These are phyloP conservation scores for Syzygium aqueum DNA, from an alignment of 345 rosid genomes.

Conservation along the genomic window DNA sequence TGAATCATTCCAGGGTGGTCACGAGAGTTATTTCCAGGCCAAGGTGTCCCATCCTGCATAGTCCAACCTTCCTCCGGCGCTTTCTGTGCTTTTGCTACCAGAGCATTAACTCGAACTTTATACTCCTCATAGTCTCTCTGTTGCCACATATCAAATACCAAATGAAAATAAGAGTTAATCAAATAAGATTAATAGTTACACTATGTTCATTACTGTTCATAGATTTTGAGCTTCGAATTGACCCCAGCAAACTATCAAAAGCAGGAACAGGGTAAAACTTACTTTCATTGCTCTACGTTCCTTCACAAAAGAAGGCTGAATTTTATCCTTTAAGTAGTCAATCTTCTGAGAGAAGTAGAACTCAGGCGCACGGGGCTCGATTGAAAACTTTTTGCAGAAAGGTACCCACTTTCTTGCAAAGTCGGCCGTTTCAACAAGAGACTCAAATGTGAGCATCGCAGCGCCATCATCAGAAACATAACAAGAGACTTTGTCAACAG, in stretches of 20 bases:
- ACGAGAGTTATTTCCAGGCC: slow-evolving; percentile 97
- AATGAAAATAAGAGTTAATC: background rate
- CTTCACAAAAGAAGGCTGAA: slow-evolving; percentile 94
- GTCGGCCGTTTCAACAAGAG: slow-evolving; percentile 86
- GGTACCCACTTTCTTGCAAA: slow-evolving; percentile 99
- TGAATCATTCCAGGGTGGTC: slow-evolving; percentile 99
- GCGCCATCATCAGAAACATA: slow-evolving; percentile 98
- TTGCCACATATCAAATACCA: slow-evolving; percentile 4
- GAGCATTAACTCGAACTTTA: slow-evolving; percentile 75
- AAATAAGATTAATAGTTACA: background rate
- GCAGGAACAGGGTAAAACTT: slow-evolving; percentile 7
- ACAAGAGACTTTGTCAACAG: slow-evolving; percentile 91
- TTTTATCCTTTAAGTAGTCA: slow-evolving; percentile 93
- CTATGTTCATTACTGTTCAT: background rate
- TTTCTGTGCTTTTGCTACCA: slow-evolving; percentile 93
- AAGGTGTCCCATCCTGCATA: slow-evolving; percentile 97
- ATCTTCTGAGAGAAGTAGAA: slow-evolving; percentile 97
- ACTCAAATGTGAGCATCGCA: slow-evolving; percentile 91
- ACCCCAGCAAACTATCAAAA: background rate
- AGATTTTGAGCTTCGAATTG: background rate
- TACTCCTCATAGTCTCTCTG: slow-evolving; percentile 97
- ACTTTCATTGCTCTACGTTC: slow-evolving; percentile 99
- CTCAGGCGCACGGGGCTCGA: slow-evolving; percentile 97
- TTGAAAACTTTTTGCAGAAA: slow-evolving; percentile 77
- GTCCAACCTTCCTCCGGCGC: slow-evolving; percentile 99